These are phyloP conservation scores for Fragilaria radians DNA, from an alignment of 108 stramenopile genomes.

Conservation along the genomic window DNA sequence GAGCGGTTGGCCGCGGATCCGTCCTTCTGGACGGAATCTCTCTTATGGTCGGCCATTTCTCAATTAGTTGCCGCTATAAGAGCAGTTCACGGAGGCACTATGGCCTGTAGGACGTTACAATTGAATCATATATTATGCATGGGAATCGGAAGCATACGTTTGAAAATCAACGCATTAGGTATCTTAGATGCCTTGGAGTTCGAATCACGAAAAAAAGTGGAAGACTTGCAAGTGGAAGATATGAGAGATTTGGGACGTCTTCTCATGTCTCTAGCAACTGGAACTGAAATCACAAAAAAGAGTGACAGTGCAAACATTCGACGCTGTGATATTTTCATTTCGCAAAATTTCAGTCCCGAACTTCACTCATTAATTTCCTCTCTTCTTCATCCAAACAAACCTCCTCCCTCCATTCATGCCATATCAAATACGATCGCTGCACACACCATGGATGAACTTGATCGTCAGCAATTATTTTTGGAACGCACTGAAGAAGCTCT, in stretches of 20 bases:
- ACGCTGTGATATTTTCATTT: conserved; percentile 47
- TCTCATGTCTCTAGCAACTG: conserved; percentile 74
- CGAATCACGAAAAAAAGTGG: conserved; percentile 64
- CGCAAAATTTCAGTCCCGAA: conserved; percentile 73
- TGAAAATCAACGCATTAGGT: conserved; percentile 77
- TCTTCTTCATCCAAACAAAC: conserved; percentile 40
- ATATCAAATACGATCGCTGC: conserved; percentile 47
- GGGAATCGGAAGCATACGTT: conserved; percentile 29
- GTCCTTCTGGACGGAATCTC: conserved; percentile 54
- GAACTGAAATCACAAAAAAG: conserved; percentile 48
- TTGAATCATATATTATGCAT: conserved; percentile 51
- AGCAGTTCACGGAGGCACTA: conserved; percentile 61
- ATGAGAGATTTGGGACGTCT: conserved; percentile 74
- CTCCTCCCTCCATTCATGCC: conserved; percentile 49
- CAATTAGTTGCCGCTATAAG: conserved; percentile 76
- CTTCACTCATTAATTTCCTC: conserved; percentile 58
- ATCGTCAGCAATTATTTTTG: conserved; percentile 35
- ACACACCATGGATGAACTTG: conserved; percentile 58
- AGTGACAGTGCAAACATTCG: conserved; percentile 26
- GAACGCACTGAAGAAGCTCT: conserved; percentile 55
- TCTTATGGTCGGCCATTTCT: conserved; percentile 81
- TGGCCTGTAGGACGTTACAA: conserved; percentile 76
- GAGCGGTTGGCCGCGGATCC: conserved; percentile 54
- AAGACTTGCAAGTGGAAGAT: conserved; percentile 80
- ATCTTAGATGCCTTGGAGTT: conserved; percentile 86